Conservation (phyloP, 768 basidiomycete genomes). For the Suillus brevipes region DNA sequence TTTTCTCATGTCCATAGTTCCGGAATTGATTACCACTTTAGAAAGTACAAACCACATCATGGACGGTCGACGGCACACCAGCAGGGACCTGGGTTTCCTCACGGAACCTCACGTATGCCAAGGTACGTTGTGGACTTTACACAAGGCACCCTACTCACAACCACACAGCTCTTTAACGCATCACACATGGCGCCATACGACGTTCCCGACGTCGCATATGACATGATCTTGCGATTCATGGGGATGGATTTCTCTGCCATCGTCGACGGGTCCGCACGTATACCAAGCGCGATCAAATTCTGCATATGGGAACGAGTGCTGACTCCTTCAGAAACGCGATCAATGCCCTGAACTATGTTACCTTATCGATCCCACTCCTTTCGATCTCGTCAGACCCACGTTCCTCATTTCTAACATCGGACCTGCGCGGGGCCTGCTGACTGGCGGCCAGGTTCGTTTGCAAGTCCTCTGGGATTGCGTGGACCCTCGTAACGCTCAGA, state of each 20-base stretch:
- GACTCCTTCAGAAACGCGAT: too few relatives aligned
- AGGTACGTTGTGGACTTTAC: constrained; percentile 45
- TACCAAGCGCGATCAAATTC: constrained; percentile 83
- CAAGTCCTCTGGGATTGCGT: too few relatives aligned
- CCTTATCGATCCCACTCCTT: too few relatives aligned
- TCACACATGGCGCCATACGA: constrained; percentile 97
- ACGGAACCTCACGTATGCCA: constrained; percentile 90
- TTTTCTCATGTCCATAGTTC: constrained; percentile 28
- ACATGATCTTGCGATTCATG: constrained; percentile 99
- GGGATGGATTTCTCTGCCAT: constrained; percentile 83
- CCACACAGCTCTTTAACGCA: constrained; percentile 75
- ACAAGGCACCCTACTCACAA: constrained; percentile 4
- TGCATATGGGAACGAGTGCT: too few relatives aligned
- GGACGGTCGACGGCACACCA: constrained; percentile 70
- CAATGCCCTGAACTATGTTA: too few relatives aligned
- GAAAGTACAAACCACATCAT: constrained; percentile 69
- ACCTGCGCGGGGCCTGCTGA: too few relatives aligned
- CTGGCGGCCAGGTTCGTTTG: too few relatives aligned
- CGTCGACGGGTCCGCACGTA: constrained; percentile 74
- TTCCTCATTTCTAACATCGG: too few relatives aligned
- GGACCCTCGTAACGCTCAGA: too few relatives aligned
- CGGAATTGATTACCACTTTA: constrained; percentile 25
- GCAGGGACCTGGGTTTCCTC: constrained; percentile 92
- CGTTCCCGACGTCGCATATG: constrained; percentile 83
- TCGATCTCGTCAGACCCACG: too few relatives aligned